Percentiles rank a stretch among this genome's conserved stretches.
Evolutionary conservation across 306 rosid genomes (phyloP).

Genomic region (Adenanthera pavonina): DNA sequence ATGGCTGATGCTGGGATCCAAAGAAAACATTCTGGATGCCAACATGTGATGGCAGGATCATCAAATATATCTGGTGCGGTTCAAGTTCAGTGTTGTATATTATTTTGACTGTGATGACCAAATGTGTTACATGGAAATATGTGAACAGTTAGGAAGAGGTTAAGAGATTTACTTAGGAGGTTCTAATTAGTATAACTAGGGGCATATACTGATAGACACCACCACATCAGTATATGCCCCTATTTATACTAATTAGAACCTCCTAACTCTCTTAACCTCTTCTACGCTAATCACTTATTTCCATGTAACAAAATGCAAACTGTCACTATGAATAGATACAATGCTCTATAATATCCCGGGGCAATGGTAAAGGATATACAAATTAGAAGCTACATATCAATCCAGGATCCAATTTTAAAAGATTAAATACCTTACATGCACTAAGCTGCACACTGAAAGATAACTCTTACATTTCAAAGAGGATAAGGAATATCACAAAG

Average conservation of each 20-base stretch:
- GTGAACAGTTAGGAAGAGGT: no score
- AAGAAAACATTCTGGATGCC: not conserved
- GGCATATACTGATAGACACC: no score
- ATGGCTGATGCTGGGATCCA: not conserved
- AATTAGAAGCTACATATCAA: constrained; percentile 29
- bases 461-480: not conserved
- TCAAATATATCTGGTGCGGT: constrained; percentile 9
- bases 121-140: no score
- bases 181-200: no score
- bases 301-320: not conserved
- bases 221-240: no score
- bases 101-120: not conserved
- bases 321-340: constrained; percentile 21
- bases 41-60: constrained; percentile 6
- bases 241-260: no score
- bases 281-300: no score
- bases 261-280: no score
- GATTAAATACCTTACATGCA: constrained; percentile 18
- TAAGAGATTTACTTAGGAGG: no score
- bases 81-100: constrained; percentile 23
- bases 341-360: not conserved
- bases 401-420: constrained; percentile 8
- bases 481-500: not conserved
- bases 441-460: not conserved
- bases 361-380: constrained; percentile 11